Evolutionary conservation across 2,329 filamentous ascomycete species (phyloP).

Genomic region (Boeremia lycopersici): DNA sequence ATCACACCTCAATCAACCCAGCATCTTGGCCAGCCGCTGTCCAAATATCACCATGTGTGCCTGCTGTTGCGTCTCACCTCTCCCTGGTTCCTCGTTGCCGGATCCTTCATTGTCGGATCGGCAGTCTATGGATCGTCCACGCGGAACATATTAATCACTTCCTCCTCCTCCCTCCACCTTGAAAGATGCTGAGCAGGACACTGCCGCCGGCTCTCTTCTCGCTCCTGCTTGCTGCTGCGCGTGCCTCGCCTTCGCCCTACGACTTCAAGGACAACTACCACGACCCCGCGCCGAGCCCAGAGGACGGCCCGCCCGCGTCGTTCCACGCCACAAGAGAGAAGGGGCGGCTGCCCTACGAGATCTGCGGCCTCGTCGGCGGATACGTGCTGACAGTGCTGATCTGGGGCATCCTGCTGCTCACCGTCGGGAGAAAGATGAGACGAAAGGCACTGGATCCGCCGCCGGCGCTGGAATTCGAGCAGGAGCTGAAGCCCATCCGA

Average conservation of each 20-base stretch:
- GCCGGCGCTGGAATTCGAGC: constrained; percentile 60
- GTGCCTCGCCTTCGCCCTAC: constrained; percentile 31
- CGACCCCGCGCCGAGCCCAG: constrained; percentile 34
- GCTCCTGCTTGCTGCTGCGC: constrained; percentile 32
- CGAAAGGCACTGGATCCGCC: constrained; percentile 58
- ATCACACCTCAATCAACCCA: constrained; percentile 15
- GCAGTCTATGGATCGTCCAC: constrained; percentile 20
- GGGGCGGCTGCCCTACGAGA: constrained; percentile 75
- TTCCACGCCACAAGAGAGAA: constrained; percentile 39
- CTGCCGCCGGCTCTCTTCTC: constrained; percentile 35
- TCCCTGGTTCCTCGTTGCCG: constrained; percentile 32
- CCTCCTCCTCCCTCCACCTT: constrained; percentile 4
- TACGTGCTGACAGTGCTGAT: constrained; percentile 80
- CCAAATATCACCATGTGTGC: constrained; percentile 34
- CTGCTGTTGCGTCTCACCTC: constrained; percentile 30
- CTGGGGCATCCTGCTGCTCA: constrained; percentile 66
- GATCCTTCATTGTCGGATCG: constrained; percentile 17
- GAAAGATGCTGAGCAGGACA: constrained; percentile 34
- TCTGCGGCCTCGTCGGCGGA: constrained; percentile 81
- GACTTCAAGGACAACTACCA: constrained; percentile 35
- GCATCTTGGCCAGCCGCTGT: constrained; percentile 22
- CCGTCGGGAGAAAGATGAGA: constrained; percentile 52
- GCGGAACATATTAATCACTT: constrained; percentile 10
- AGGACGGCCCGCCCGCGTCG: constrained; percentile 39
- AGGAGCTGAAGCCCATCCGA: constrained; percentile 51